Conservation (phyloP, 768 basidiomycete species). For the Rickenella mellea region DNA sequence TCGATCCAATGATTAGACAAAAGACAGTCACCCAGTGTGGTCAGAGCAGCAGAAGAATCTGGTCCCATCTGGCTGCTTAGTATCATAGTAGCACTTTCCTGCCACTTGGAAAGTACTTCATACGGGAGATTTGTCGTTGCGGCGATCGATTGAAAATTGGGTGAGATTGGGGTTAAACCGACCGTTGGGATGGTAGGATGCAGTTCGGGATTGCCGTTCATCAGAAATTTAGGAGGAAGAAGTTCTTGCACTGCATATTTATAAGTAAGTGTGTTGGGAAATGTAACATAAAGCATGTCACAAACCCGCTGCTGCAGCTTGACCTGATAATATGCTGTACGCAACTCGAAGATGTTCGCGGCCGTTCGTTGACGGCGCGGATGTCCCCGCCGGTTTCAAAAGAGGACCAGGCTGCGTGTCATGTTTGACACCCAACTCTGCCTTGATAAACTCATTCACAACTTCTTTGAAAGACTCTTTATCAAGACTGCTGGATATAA, state of each 20-base stretch:
- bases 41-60: conserved; percentile 67
- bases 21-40: conserved; percentile 81
- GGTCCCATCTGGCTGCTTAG: conserved; percentile 57
- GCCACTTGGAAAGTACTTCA: conserved; percentile 69
- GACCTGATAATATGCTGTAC: conserved; percentile 79
- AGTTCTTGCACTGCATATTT: conserved; percentile 58
- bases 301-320: conserved; percentile 68
- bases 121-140: conserved; percentile 39
- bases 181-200: conserved; percentile 25
- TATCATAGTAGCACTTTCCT: conserved; percentile 79
- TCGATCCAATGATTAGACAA: conserved; percentile 60
- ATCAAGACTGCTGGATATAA: conserved; percentile 89
- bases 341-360: conserved; percentile 70
- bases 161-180: conserved; percentile 49
- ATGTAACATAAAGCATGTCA: conserved; percentile 5
- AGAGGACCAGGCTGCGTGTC: conserved; percentile 11
- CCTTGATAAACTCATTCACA: conserved; percentile 72
- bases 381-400: conserved; percentile 8
- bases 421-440: conserved; percentile 51
- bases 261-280: no score
- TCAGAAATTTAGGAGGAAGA: conserved; percentile 46
- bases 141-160: conserved; percentile 45
- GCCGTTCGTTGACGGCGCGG: conserved; percentile 35
- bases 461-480: conserved; percentile 92
- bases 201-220: conserved; percentile 23